A percentile compares a stretch with the other conserved stretches of the same genome.
These are phyloP conservation scores for Calonectria honghensis DNA, from an alignment of 2,329 filamentous ascomycete species.

Conservation along the genomic window DNA sequence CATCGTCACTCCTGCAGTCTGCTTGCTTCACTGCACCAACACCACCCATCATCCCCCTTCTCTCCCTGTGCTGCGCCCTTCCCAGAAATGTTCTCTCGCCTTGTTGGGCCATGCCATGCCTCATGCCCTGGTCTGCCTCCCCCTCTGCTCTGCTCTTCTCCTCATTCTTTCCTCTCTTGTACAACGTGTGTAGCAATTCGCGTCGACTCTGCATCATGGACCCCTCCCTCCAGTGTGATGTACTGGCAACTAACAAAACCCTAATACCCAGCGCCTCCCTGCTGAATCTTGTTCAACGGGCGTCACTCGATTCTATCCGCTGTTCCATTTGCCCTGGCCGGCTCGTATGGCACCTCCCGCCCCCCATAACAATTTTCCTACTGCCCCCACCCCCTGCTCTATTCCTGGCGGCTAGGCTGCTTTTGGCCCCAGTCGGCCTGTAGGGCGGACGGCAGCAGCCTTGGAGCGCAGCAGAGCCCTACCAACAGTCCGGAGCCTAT, in stretches of 20 bases:
- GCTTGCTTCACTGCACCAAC: slow-evolving; percentile 19
- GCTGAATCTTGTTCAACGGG: slow-evolving; percentile 25
- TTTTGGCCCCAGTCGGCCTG: slow-evolving; percentile 33
- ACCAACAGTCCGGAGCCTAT: slow-evolving; percentile 38
- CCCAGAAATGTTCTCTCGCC: slow-evolving; percentile 28
- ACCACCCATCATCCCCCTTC: slow-evolving; percentile 25
- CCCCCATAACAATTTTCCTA: slow-evolving; percentile 15
- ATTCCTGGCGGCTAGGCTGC: slow-evolving; percentile 44
- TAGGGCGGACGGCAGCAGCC: slow-evolving; percentile 42
- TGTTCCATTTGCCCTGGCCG: slow-evolving; percentile 25
- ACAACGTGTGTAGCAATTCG: background rate
- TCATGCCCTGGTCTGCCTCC: slow-evolving; percentile 24
- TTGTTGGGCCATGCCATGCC: slow-evolving; percentile 31
- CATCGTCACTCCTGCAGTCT: slow-evolving; percentile 10
- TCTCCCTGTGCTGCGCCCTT: slow-evolving; percentile 28
- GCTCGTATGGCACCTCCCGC: slow-evolving; percentile 25
- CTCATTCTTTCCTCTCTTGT: slow-evolving; percentile 22
- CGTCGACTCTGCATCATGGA: slow-evolving; percentile 15
- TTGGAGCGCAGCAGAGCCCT: slow-evolving; percentile 42
- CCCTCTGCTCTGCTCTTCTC: slow-evolving; percentile 18
- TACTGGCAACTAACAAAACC: slow-evolving; percentile 14
- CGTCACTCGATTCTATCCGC: slow-evolving; percentile 26
- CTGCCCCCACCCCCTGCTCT: slow-evolving; percentile 31
- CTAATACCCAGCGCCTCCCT: slow-evolving; percentile 28
- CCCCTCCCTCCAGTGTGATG: slow-evolving; percentile 18